Evolutionary conservation across 148 eudicot species (phyloP), one percentile per base, ranked within the genome.

Genomic region (Cornus florida): DNA sequence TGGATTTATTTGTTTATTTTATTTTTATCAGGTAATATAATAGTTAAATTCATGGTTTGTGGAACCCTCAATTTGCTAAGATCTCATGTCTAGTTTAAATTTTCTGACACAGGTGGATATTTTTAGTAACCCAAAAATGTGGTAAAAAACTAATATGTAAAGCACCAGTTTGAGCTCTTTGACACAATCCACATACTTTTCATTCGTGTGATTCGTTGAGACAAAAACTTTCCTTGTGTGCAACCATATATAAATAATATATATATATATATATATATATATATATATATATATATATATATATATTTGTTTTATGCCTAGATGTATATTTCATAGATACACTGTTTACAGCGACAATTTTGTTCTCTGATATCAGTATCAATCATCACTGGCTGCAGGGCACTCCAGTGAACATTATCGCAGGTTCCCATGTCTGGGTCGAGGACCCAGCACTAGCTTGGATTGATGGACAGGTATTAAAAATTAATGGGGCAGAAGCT

Each of bases 381-480:
- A 14, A 59, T 67, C 19, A 57, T 39, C 35, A 69, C 64, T 14
- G 83, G 72, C 50, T 87, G 75, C 93, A 97, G 99, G 95, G 93
- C 38, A 94, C 97, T 77, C 60, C 90, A 9, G 97, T 97, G 64
- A 95, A 91, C 83, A 92, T 97, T 76, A 89, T 87, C 78, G 91
- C 83, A 24, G 98, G 98, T 43, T 91, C 98, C 74, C 90, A 94
- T 87, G 92, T 97, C 77, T 97, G 99, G 99, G 88, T 83, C 85
- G 92, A 89, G 75, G 98, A 97, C 83, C 83, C 89, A 31, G 85
- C 64, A 32, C 23, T 76, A 60, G 94, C 97, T 77, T 97, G 99
- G 99, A 76, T 92, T 64, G 94, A 92, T 73, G 98, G 97, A 31
- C 82, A 79, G 82, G 93, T 93, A 46, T 60, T 82, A 76, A 91